Percentiles rank a stretch among this genome's conserved stretches.
These are phyloP conservation scores for Aureobasidium sp. DNA, from an alignment of 2,329 filamentous ascomycete species.

Conservation along the genomic window DNA sequence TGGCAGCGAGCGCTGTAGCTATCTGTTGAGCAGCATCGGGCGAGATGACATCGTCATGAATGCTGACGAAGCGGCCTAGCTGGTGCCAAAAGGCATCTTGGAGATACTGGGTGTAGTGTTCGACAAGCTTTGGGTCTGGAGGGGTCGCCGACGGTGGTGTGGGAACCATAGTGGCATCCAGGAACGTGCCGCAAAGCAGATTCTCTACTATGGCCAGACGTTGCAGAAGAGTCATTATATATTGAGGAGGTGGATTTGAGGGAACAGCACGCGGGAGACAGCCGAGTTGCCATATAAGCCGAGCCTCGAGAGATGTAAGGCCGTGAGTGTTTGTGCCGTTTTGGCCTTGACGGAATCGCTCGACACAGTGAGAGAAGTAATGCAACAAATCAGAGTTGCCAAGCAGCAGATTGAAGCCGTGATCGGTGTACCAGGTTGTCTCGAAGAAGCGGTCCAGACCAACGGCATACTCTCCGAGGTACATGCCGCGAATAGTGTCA, in stretches of 20 bases:
- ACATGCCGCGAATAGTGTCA: slow-evolving; percentile 64
- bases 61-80: slow-evolving; percentile 64
- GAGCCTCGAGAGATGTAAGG: slow-evolving; percentile 50
- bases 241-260: slow-evolving; percentile 24
- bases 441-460: slow-evolving; percentile 73
- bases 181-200: slow-evolving; percentile 64
- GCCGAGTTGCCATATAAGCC: slow-evolving; percentile 55
- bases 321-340: slow-evolving; percentile 8
- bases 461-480: slow-evolving; percentile 67
- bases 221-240: slow-evolving; percentile 52
- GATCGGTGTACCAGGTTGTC: slow-evolving; percentile 66
- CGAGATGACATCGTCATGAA: slow-evolving; percentile 46
- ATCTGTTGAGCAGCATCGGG: slow-evolving; percentile 8
- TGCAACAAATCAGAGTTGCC: slow-evolving; percentile 44
- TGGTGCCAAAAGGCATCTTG: slow-evolving; percentile 64
- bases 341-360: slow-evolving; percentile 27
- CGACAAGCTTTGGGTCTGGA: slow-evolving; percentile 19
- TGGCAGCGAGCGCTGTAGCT: slow-evolving; percentile 46
- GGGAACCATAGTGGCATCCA: slow-evolving; percentile 54
- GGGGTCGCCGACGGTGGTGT: slow-evolving; percentile 35
- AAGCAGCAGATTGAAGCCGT: slow-evolving; percentile 10
- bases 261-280: slow-evolving; percentile 35
- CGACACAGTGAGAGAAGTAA: slow-evolving; percentile 60
- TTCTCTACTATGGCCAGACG: slow-evolving; percentile 70
- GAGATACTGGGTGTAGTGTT: slow-evolving; percentile 19